Conservation (phyloP, 2,329 filamentous ascomycete species). For the Fusarium circinatum region DNA sequence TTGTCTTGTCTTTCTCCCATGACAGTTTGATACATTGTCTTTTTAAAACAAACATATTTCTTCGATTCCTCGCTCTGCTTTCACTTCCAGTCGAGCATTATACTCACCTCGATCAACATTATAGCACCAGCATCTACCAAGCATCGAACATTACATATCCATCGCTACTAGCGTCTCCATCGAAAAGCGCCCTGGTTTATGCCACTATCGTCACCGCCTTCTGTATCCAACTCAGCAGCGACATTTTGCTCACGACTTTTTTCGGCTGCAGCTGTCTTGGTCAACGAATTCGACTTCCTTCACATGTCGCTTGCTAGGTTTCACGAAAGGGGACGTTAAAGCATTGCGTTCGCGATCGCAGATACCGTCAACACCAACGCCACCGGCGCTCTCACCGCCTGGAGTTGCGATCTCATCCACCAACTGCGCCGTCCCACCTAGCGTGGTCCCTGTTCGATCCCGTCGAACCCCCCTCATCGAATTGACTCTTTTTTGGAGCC, state of each 20-base stretch:
- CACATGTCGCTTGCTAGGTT: slow-evolving; percentile 38
- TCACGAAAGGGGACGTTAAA: slow-evolving; percentile 41
- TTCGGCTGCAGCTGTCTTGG: slow-evolving; percentile 18
- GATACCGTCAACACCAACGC: slow-evolving; percentile 15
- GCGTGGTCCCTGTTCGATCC: slow-evolving; percentile 44
- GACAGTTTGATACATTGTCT: slow-evolving; percentile 39
- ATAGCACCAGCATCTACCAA: slow-evolving; percentile 2
- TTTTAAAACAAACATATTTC: slow-evolving; percentile 24
- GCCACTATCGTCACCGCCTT: slow-evolving; percentile 43
- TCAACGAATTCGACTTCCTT: slow-evolving; percentile 20
- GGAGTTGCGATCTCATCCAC: slow-evolving; percentile 36
- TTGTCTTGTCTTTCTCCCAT: slow-evolving; percentile 36
- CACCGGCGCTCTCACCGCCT: slow-evolving; percentile 35
- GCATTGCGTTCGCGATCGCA: slow-evolving; percentile 37
- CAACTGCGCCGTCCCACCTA: slow-evolving; percentile 42
- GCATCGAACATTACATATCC: slow-evolving; percentile 9
- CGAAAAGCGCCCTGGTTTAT: slow-evolving; percentile 37
- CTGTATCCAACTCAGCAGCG: slow-evolving; percentile 31
- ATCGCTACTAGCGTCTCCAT: slow-evolving; percentile 30
- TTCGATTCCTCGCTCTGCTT: slow-evolving; percentile 26
- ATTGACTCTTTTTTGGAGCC: slow-evolving; percentile 35
- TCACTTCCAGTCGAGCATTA: slow-evolving; percentile 26
- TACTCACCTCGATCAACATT: slow-evolving; percentile 5
- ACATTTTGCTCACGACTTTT: slow-evolving; percentile 28
- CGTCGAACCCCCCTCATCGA: slow-evolving; percentile 37